Evolutionary conservation across 2,329 filamentous ascomycete species (phyloP).

Genomic region (Paraphaeosphaeria minitans): DNA sequence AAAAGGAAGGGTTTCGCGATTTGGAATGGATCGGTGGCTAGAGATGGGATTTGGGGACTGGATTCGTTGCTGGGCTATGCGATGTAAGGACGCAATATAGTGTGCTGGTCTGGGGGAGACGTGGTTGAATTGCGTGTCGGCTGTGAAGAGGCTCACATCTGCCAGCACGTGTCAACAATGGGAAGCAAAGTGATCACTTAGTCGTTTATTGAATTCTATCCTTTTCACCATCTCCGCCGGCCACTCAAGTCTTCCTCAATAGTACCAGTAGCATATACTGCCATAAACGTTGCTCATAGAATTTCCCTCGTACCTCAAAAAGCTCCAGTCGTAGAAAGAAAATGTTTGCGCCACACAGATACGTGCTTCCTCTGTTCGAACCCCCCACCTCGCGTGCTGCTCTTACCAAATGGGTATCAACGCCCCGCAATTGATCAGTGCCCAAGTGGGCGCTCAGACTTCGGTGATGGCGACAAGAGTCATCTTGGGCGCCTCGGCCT

Average conservation of each 20-base stretch:
- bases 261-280: neutral
- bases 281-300: constrained; percentile 7
- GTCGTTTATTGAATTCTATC: constrained; percentile 17
- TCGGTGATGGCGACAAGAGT: constrained; percentile 48
- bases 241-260: neutral
- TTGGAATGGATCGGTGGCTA: neutral
- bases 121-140: neutral
- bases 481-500: constrained; percentile 43
- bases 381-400: constrained; percentile 12
- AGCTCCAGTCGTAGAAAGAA: constrained; percentile 8
- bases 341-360: constrained; percentile 5
- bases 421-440: constrained; percentile 6
- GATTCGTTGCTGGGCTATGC: neutral
- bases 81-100: neutral
- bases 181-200: constrained; percentile 13
- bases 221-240: constrained; percentile 2
- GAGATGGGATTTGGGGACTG: too few relatives aligned
- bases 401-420: constrained; percentile 14
- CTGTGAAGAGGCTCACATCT: neutral
- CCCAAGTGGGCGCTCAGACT: constrained; percentile 27
- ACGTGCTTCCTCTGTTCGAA: neutral
- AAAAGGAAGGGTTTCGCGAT: neutral
- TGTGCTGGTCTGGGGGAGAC: neutral
- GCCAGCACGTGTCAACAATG: constrained; percentile 2
- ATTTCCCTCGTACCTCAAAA: constrained; percentile 5